Conservation (phyloP, 2,329 filamentous ascomycete species). For the Teratosphaeria viscida region DNA sequence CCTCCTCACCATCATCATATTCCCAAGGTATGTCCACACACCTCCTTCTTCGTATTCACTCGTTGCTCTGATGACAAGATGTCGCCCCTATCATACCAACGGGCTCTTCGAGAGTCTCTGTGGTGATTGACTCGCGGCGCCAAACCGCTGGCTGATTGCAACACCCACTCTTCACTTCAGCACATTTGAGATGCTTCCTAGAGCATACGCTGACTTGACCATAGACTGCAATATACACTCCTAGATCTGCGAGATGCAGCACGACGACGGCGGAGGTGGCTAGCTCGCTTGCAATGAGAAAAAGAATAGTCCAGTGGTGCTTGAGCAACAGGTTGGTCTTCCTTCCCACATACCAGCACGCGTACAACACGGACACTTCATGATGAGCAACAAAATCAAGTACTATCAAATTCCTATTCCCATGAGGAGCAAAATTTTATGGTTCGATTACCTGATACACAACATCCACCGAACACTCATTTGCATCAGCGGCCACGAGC, state of each 20-base stretch:
- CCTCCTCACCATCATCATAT: neutral
- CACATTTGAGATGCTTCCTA: neutral
- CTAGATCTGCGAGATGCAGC: too few species aligned
- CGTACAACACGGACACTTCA: slow-evolving; percentile 23
- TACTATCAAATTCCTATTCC: slow-evolving; percentile 2
- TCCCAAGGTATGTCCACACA: neutral
- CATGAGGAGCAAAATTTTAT: slow-evolving; percentile 11
- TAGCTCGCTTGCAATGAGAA: slow-evolving; percentile 22
- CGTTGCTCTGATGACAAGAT: slow-evolving; percentile 45
- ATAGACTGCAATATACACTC: too few species aligned
- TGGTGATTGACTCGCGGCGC: slow-evolving; percentile 53
- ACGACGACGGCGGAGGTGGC: neutral
- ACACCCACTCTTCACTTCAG: neutral
- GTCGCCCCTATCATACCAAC: slow-evolving; percentile 53
- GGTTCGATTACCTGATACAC: slow-evolving; percentile 39
- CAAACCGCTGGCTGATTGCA: slow-evolving; percentile 48
- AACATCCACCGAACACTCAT: neutral
- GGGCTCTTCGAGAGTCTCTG: slow-evolving; percentile 23
- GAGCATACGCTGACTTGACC: neutral
- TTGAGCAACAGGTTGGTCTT: neutral
- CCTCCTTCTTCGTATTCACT: neutral
- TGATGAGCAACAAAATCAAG: slow-evolving; percentile 30
- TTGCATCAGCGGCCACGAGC: neutral
- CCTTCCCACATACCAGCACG: neutral
- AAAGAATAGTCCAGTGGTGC: neutral